A percentile compares a stretch with the other conserved stretches of the same genome.
Conservation (phyloP, 805 yeast species). For the Yarrowia yakushimensis region DNA sequence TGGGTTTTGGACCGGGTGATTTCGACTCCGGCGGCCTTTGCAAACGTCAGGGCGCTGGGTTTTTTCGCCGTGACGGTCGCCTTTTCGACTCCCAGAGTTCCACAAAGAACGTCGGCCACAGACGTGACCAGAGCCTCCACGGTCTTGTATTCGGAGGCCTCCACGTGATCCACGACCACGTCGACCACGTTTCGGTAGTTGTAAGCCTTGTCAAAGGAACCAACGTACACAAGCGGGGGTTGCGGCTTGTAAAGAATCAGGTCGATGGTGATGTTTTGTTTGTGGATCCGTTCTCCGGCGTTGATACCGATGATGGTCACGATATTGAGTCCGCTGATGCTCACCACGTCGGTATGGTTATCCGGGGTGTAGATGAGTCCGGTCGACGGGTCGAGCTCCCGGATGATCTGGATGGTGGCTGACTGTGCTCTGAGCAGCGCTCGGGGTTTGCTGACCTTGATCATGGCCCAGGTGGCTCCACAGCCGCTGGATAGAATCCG, state of each 20-base stretch:
- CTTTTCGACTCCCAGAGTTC: slow-evolving; percentile 40
- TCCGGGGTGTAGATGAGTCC: slow-evolving; percentile 25
- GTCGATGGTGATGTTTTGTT: slow-evolving; percentile 69
- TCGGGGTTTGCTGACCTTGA: slow-evolving; percentile 47
- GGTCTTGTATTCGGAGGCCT: slow-evolving; percentile 76
- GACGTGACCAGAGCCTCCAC: slow-evolving; percentile 85
- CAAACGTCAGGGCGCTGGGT: slow-evolving; percentile 82
- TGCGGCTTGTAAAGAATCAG: slow-evolving; percentile 42
- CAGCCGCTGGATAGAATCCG: slow-evolving; percentile 44
- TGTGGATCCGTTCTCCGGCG: slow-evolving; percentile 78
- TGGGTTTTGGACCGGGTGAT: slow-evolving; percentile 45
- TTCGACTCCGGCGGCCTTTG: slow-evolving; percentile 88
- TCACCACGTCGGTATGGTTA: slow-evolving; percentile 37
- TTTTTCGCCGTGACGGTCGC: slow-evolving; percentile 67
- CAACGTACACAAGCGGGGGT: neutral
- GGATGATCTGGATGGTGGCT: slow-evolving; percentile 43
- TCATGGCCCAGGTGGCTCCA: slow-evolving; percentile 45
- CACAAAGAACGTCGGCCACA: slow-evolving; percentile 57
- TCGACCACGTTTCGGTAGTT: slow-evolving; percentile 47
- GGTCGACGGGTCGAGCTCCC: slow-evolving; percentile 34
- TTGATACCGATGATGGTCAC: slow-evolving; percentile 89
- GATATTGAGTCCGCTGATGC: slow-evolving; percentile 52
- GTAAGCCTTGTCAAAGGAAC: slow-evolving; percentile 32
- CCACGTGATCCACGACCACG: slow-evolving; percentile 58
- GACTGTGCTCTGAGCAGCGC: slow-evolving; percentile 57